These are phyloP conservation scores for Xylariaceae sp. DNA, from an alignment of 2,329 filamentous ascomycete genomes.

Conservation along the genomic window DNA sequence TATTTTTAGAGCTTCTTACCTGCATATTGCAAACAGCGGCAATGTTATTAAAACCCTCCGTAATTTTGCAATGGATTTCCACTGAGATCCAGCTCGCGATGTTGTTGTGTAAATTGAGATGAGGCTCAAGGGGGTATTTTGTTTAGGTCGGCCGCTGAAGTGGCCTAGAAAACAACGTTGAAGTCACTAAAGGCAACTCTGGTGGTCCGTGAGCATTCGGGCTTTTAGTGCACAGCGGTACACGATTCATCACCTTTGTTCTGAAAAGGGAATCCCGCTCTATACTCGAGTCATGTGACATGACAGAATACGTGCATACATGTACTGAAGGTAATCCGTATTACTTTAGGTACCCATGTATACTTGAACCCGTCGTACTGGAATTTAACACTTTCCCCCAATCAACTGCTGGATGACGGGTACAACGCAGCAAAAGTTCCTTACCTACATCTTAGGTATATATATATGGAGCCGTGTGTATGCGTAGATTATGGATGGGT, in stretches of 20 bases:
- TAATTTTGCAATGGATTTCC: not conserved
- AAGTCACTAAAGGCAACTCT: not conserved
- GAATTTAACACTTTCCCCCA: not conserved
- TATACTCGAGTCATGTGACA: not conserved
- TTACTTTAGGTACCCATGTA: not conserved
- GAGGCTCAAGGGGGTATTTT: slow-evolving; percentile 21
- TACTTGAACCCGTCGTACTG: not conserved
- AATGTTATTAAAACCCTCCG: not conserved
- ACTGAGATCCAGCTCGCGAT: slow-evolving; percentile 3
- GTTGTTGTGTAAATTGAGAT: slow-evolving; percentile 7
- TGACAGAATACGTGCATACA: not conserved
- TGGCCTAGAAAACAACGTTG: not conserved
- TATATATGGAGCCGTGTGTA: too few species aligned
- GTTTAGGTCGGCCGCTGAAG: slow-evolving; percentile 10
- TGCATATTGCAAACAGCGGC: slow-evolving; percentile 5
- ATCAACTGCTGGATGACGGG: not conserved
- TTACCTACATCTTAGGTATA: too few species aligned
- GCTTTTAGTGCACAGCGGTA: too few species aligned
- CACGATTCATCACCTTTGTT: too few species aligned
- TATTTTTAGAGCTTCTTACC: slow-evolving; percentile 13
- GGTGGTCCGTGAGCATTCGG: not conserved
- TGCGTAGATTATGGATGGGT: too few species aligned
- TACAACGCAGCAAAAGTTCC: not conserved
- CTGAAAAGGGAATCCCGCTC: not conserved
- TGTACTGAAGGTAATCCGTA: too few species aligned